phyloP scores from a whole-genome alignment of 495 filamentous ascomycete genomes.

The Aspergillus nidulans region DNA sequence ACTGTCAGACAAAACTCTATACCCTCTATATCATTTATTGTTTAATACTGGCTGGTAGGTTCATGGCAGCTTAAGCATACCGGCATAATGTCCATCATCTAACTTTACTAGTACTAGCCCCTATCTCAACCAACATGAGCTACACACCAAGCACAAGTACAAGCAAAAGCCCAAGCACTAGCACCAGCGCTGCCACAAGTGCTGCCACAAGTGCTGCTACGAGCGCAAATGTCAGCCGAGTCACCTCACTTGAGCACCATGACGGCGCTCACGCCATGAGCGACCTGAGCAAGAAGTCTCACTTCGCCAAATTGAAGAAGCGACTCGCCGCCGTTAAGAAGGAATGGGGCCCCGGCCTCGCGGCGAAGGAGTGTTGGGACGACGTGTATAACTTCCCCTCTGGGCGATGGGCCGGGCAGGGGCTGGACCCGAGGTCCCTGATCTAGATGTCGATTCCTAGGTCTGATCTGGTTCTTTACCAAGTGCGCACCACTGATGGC shows the following conservation, averaged over 20 bases:
- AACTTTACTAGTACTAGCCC: background rate
- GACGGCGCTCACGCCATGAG: background rate
- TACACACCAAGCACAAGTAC: background rate
- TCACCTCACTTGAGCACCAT: background rate
- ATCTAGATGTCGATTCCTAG: no score
- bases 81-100: background rate
- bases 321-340: conserved; percentile 12
- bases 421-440: background rate
- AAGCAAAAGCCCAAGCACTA: background rate
- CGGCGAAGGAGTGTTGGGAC: conserved; percentile 23
- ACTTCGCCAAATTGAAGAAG: conserved; percentile 16
- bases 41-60: background rate
- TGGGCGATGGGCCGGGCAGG: conserved; percentile 27
- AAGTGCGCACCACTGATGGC: background rate
- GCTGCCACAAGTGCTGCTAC: background rate
- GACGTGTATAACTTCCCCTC: conserved; percentile 30
- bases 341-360: conserved; percentile 26
- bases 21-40: background rate
- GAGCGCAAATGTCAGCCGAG: background rate
- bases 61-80: background rate
- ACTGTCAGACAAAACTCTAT: background rate
- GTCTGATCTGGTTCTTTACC: background rate
- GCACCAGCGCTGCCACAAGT: background rate
- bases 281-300: background rate
- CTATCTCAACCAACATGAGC: background rate